Percentiles rank a stretch among this genome's conserved stretches.
Evolutionary conservation across 768 basidiomycete species (phyloP).

Genomic region (Pleurotus eryngii): DNA sequence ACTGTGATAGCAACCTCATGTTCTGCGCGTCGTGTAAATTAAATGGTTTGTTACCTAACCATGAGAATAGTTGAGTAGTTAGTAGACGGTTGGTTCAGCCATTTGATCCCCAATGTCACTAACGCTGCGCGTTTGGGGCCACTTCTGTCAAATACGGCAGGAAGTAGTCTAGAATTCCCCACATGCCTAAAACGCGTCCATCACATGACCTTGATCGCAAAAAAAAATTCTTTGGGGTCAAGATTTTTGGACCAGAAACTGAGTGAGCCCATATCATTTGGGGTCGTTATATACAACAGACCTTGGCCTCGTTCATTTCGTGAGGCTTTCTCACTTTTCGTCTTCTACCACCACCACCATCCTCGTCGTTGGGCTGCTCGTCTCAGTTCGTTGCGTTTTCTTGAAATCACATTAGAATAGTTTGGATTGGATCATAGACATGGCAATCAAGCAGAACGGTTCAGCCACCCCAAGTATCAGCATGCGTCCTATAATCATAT

Average conservation of each 20-base stretch:
- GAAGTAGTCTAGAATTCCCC: neutral
- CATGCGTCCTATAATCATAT: slow-evolving; percentile 47
- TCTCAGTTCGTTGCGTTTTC: neutral
- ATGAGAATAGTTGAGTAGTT: too few relatives aligned
- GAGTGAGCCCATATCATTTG: neutral
- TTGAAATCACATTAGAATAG: neutral
- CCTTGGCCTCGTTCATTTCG: slow-evolving; percentile 6
- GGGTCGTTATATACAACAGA: slow-evolving; percentile 7
- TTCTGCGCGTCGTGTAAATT: too few relatives aligned
- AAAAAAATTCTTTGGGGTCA: slow-evolving; percentile 9
- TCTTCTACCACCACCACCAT: neutral
- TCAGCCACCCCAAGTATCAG: slow-evolving; percentile 34
- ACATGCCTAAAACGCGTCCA: neutral
- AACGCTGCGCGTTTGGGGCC: too few relatives aligned
- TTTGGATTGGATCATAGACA: slow-evolving; percentile 2
- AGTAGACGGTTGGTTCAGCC: too few relatives aligned
- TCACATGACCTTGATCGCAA: slow-evolving; percentile 8
- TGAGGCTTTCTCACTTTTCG: slow-evolving; percentile 4
- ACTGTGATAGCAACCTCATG: too few relatives aligned
- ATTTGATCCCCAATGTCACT: too few relatives aligned
- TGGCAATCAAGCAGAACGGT: slow-evolving; percentile 24
- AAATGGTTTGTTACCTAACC: too few relatives aligned
- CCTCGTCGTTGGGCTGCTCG: neutral
- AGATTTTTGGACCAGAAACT: neutral
- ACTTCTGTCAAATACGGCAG: too few relatives aligned